Evolutionary conservation across 1,284 basidiomycete species (phyloP).

Genomic region (Fistulinella cinereoalba): DNA sequence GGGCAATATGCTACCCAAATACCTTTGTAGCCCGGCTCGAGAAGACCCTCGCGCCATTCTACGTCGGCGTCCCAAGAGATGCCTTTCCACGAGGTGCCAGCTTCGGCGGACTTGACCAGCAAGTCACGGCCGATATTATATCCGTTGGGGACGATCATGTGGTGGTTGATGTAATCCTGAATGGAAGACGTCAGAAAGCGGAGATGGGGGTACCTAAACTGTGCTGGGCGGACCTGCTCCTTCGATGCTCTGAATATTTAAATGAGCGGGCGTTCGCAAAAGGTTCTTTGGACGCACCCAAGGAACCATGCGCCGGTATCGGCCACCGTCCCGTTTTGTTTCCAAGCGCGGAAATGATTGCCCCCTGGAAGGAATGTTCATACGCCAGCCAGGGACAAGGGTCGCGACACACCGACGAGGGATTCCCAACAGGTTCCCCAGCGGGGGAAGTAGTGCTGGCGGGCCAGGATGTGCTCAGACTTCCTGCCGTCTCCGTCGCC

Average conservation of each 20-base stretch:
- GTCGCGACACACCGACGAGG: constrained; percentile 50
- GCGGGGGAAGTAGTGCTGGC: constrained; percentile 62
- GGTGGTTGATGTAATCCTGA: constrained; percentile 61
- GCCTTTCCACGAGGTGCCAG: constrained; percentile 57
- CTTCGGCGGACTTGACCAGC: constrained; percentile 62
- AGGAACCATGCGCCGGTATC: constrained; percentile 71
- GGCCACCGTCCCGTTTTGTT: constrained; percentile 65
- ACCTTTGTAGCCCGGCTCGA: constrained; percentile 66
- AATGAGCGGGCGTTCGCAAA: neutral
- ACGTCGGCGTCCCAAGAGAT: constrained; percentile 71
- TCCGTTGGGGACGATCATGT: constrained; percentile 70
- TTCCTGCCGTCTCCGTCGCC: constrained; percentile 68
- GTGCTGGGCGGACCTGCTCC: constrained; percentile 48
- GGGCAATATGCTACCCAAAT: neutral
- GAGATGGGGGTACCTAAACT: neutral
- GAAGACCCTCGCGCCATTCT: constrained; percentile 65
- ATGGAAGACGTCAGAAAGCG: neutral
- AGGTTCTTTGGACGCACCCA: constrained; percentile 43
- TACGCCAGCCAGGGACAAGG: constrained; percentile 17
- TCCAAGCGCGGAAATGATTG: constrained; percentile 67
- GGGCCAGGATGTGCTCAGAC: constrained; percentile 61
- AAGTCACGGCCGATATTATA: constrained; percentile 77
- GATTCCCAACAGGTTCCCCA: constrained; percentile 75
- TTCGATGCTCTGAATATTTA: constrained; percentile 57
- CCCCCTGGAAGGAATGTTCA: constrained; percentile 40